Evolutionary conservation across 495 filamentous ascomycete species (phyloP).

Genomic region (Penicillium canariense): DNA sequence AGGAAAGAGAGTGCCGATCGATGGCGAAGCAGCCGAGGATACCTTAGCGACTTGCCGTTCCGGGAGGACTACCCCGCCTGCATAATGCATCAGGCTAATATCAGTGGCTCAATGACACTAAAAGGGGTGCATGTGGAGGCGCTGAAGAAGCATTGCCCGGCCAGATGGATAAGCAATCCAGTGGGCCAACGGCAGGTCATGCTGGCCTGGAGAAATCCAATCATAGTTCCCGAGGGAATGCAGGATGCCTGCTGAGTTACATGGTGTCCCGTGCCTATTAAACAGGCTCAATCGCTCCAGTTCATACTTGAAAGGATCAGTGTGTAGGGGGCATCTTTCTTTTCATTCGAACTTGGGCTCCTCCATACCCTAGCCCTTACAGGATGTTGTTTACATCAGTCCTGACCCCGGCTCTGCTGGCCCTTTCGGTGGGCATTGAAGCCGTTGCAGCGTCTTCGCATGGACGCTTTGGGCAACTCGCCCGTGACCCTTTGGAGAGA

Average conservation of each 20-base stretch:
- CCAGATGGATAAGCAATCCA: background rate
- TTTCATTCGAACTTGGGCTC: background rate
- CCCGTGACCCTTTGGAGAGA: conserved; percentile 77
- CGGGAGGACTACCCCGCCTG: conserved; percentile 13
- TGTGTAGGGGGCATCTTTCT: background rate
- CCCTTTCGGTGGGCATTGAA: conserved; percentile 29
- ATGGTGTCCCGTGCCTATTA: conserved; percentile 1
- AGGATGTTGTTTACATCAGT: conserved; percentile 34
- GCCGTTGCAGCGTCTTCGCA: conserved; percentile 25
- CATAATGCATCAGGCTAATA: conserved; percentile 6
- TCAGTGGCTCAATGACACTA: conserved; percentile 10
- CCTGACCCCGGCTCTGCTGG: conserved; percentile 29
- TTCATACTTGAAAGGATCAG: background rate
- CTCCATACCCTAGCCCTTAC: background rate
- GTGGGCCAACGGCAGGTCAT: background rate
- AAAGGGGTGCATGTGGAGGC: conserved; percentile 9
- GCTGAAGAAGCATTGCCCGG: conserved; percentile 15
- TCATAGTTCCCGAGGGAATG: background rate
- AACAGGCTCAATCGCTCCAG: background rate
- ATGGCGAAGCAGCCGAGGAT: background rate
- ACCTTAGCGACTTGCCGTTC: conserved; percentile 1
- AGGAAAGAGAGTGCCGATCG: background rate
- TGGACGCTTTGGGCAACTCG: conserved; percentile 51
- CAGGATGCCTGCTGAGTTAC: background rate
- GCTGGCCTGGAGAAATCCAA: background rate